A percentile compares a stretch with the other conserved stretches of the same genome.
These are phyloP conservation scores for Medicago ruthenica DNA, from an alignment of 306 rosid species.

Conservation along the genomic window DNA sequence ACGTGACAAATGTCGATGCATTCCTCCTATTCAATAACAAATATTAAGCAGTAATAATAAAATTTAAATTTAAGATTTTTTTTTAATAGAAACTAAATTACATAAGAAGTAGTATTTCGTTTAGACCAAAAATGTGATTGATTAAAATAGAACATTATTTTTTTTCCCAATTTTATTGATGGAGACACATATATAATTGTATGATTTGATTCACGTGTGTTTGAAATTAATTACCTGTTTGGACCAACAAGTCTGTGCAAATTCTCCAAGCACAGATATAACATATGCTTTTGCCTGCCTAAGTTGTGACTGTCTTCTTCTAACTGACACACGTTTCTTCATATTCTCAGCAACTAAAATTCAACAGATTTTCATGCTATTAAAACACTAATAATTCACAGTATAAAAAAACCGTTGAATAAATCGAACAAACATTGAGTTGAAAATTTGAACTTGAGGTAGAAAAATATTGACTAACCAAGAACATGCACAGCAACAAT, in stretches of 20 bases:
- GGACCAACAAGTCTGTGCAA: conserved; percentile 66
- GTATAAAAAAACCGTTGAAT: background rate
- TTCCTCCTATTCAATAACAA: too few species aligned
- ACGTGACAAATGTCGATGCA: background rate
- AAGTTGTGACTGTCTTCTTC: conserved; percentile 63
- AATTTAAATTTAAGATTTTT: too few species aligned
- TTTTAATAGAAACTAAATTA: background rate
- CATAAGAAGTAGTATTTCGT: background rate
- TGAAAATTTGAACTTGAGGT: too few species aligned
- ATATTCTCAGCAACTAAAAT: conserved; percentile 56
- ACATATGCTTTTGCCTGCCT: conserved; percentile 86
- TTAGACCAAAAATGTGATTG: background rate
- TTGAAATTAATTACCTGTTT: conserved; percentile 62
- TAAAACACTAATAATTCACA: conserved; percentile 10
- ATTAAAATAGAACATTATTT: background rate
- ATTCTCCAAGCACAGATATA: conserved; percentile 91
- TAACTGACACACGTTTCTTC: conserved; percentile 50
- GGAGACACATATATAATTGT: background rate
- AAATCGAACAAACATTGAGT: too few species aligned
- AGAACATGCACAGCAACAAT: conserved; percentile 84
- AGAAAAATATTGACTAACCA: conserved; percentile 53
- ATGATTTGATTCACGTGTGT: background rate
- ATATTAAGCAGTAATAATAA: too few species aligned
- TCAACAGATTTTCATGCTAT: conserved; percentile 11
- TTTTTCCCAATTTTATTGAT: background rate